A percentile compares a stretch with the other conserved stretches of the same genome.
Evolutionary conservation across 331 rosid species (phyloP).

Genomic region (Acacia concinna): DNA sequence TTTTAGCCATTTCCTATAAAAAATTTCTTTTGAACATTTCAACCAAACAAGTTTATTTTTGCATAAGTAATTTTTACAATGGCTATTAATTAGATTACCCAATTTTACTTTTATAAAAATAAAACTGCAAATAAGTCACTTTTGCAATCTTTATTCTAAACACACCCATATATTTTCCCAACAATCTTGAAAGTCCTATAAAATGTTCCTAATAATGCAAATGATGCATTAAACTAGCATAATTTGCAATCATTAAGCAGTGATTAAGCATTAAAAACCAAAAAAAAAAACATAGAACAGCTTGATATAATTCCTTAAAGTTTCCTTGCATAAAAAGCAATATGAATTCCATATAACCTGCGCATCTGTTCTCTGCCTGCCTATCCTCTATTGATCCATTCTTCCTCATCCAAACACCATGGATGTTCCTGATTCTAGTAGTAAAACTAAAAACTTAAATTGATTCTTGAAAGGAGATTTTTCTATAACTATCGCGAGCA

Average conservation of each 20-base stretch:
- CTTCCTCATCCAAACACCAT: conserved; percentile 65
- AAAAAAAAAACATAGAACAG: conserved; percentile 49
- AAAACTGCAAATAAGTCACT: no score
- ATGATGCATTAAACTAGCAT: background rate
- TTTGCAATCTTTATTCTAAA: no score
- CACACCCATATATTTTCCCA: background rate
- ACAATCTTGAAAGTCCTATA: background rate
- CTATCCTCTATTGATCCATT: conserved; percentile 47
- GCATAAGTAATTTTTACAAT: no score
- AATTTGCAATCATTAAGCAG: background rate
- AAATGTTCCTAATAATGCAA: background rate
- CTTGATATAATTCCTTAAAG: conserved; percentile 50
- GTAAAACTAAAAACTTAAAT: conserved; percentile 64
- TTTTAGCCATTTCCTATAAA: no score
- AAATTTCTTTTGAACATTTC: no score
- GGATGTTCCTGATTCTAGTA: conserved; percentile 49
- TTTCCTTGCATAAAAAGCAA: conserved; percentile 50
- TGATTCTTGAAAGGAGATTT: conserved; percentile 43
- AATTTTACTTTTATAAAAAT: no score
- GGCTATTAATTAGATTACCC: no score
- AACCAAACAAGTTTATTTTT: no score
- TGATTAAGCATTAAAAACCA: conserved; percentile 14
- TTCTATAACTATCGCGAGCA: conserved; percentile 47
- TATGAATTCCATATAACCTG: conserved; percentile 56
- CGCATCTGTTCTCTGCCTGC: conserved; percentile 49